Base-by-base conservation (phyloP, 2,329 filamentous ascomycete species). In the Cladosporium sp. region DNA sequence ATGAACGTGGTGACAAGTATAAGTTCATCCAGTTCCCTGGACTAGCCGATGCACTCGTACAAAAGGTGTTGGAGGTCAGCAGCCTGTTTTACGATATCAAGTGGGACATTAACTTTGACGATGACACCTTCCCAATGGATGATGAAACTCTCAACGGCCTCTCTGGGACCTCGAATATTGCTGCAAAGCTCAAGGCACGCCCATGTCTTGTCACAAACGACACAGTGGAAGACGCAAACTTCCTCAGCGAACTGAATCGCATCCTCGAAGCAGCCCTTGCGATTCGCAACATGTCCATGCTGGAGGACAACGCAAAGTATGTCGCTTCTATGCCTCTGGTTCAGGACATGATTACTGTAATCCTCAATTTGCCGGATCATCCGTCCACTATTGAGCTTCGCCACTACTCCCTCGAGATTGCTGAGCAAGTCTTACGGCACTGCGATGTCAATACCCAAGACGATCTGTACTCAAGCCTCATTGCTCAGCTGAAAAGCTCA, bases 221-320 rank as follows among this genome's bases (percentile, higher is more conserved):
- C 59, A 76, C 76, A 30, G 75, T 96, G 20, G 80, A 91, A 55
- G 81, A 88, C 0, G 81, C 82, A 25, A 77, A 83, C 5, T 88
- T 86, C 57, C 77, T 80, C 12, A 83, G 90, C 55, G 75, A 79
- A 36, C 75, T 97, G 53, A 79, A 86, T 11, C 80, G 88, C 56
- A 78, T 95, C 54, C 92, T 86, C 19, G 91, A 97, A 68, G 90
- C 93, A 2, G 84, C 86, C 16, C 74, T 97, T 40, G 91, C 95
- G 15, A 76, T 97, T 38, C 83, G 93, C 45, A 98, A 98, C 67
- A 96, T 98, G 90, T 85, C 91, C n/a, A 87, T 94, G 68, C 75
- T 96, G 16, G 81, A 84, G 18, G 90, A 95, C 55, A 98, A 98
- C 63, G 92, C 92, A 0, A 72, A 78, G 19, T 93, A 90, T 65